Percentiles rank a stretch among this genome's conserved stretches.
Evolutionary conservation across 2,329 filamentous ascomycete species (phyloP).

Genomic region (Fusarium tjaetaba): DNA sequence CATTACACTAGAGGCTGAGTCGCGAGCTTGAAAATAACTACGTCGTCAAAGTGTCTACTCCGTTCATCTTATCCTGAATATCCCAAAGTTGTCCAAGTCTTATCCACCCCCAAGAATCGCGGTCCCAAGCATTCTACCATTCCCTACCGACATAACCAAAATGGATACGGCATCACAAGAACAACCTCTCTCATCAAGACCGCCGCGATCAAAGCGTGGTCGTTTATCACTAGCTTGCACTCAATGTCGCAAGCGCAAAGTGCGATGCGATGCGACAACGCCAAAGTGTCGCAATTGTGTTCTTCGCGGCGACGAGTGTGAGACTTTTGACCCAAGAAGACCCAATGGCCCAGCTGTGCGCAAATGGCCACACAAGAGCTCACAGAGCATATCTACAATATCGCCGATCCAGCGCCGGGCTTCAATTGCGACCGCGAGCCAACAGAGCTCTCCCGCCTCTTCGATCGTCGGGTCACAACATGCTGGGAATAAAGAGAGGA

Average conservation of each 20-base stretch:
- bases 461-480: conserved; percentile 24
- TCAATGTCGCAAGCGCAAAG: conserved; percentile 37
- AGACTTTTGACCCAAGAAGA: conserved; percentile 34
- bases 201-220: conserved; percentile 19
- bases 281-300: conserved; percentile 40
- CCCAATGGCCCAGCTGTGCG: conserved; percentile 35
- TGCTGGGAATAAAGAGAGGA: conserved; percentile 18
- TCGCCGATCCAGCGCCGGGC: conserved; percentile 14
- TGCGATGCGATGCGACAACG: conserved; percentile 37
- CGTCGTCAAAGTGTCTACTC: background rate
- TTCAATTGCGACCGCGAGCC: conserved; percentile 21
- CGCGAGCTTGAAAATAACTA: background rate
- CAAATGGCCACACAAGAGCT: conserved; percentile 33
- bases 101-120: fast-evolving
- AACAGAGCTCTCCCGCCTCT: conserved; percentile 34
- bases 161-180: conserved; percentile 13
- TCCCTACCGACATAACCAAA: background rate
- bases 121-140: background rate
- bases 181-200: conserved; percentile 9
- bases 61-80: too few relatives aligned
- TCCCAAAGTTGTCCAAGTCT: fast-evolving
- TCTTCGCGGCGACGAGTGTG: conserved; percentile 31
- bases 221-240: conserved; percentile 35
- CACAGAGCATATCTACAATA: background rate
- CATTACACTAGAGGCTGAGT: background rate